A percentile compares a stretch with the other conserved stretches of the same genome.
phyloP scores from a whole-genome alignment of 2,329 filamentous ascomycete species.

The Trichoderma sp. region DNA sequence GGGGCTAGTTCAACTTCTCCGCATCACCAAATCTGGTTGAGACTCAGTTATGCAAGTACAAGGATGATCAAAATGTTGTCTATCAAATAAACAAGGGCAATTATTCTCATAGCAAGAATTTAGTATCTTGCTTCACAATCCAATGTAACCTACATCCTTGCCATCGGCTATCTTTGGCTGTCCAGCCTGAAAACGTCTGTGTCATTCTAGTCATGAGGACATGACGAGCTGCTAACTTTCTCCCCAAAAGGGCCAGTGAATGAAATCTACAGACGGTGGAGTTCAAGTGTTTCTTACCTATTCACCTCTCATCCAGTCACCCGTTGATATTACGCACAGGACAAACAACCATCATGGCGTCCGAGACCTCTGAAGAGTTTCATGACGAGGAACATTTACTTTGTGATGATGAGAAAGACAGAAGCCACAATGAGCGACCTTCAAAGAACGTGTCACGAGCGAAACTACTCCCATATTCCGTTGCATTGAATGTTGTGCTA shows the following conservation, averaged over 20 bases:
- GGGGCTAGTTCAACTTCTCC: not conserved
- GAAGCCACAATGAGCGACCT: not conserved
- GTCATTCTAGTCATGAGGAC: not conserved
- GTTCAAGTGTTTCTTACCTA: not conserved
- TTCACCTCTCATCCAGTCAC: not conserved
- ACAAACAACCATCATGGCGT: not conserved
- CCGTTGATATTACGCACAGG: not conserved
- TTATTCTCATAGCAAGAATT: not conserved
- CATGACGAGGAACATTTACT: not conserved
- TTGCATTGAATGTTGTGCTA: not conserved
- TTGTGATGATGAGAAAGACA: not conserved
- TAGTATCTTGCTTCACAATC: not conserved
- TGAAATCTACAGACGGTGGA: not conserved
- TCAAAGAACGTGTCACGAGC: not conserved
- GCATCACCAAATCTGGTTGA: not conserved
- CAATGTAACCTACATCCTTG: not conserved
- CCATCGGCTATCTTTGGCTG: not conserved
- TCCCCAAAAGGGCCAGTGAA: not conserved
- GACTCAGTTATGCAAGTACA: not conserved
- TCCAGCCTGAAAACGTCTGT: not conserved
- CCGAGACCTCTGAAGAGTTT: not conserved
- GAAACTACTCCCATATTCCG: not conserved
- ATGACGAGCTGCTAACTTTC: not conserved
- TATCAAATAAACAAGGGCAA: not conserved
- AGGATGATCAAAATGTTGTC: not conserved